phyloP scores from a whole-genome alignment of 768 basidiomycete species.

The Suillus subluteus region DNA sequence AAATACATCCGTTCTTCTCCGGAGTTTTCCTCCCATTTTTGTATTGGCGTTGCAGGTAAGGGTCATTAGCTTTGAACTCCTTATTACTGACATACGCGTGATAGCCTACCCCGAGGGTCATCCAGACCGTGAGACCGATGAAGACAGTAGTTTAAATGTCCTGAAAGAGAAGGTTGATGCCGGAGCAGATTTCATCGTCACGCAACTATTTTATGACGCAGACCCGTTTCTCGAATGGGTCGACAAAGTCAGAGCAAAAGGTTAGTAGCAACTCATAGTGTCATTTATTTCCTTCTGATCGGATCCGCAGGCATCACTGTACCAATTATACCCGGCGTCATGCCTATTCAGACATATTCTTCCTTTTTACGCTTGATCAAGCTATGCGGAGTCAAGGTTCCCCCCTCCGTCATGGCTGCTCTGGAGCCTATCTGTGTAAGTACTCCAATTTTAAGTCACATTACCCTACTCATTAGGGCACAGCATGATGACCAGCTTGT shows the following conservation, averaged over 20 bases:
- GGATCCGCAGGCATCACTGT: conserved; percentile 75
- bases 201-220: conserved; percentile 97
- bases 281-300: conserved; percentile 14
- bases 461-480: background rate
- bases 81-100: background rate
- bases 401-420: conserved; percentile 61
- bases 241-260: conserved; percentile 67
- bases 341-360: conserved; percentile 97
- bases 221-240: conserved; percentile 85
- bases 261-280: conserved; percentile 41
- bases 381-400: conserved; percentile 82
- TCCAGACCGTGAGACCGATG: conserved; percentile 58
- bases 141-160: conserved; percentile 66
- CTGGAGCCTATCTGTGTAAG: conserved; percentile 79
- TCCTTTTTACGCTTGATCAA: conserved; percentile 93
- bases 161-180: conserved; percentile 90
- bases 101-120: conserved; percentile 93
- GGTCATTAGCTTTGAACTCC: conserved; percentile 6
- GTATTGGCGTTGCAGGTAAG: conserved; percentile 91
- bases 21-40: conserved; percentile 84
- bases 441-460: conserved; percentile 9
- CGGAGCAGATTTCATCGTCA: conserved; percentile 95
- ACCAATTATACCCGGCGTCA: conserved; percentile 93
- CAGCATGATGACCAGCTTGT: conserved; percentile 93
- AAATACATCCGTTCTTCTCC: conserved; percentile 79